Evolutionary conservation across 208 protist genomes (phyloP).

Genomic region (Crithidia acanthocephali): DNA sequence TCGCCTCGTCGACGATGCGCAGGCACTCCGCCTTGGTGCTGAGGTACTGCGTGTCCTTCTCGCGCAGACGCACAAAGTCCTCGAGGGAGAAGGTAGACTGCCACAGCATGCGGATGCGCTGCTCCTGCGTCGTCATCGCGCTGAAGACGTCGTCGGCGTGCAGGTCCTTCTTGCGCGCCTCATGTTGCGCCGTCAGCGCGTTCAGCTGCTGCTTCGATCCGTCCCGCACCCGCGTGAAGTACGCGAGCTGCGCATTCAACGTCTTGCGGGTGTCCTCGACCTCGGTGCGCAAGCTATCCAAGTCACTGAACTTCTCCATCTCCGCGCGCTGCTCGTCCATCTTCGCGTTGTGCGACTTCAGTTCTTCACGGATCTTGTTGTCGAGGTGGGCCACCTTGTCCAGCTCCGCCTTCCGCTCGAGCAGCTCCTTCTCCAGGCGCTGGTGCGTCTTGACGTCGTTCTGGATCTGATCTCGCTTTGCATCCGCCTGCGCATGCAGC

Average conservation of each 20-base stretch:
- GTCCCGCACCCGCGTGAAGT: constrained; percentile 73
- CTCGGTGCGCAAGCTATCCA: constrained; percentile 66
- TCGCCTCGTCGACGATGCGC: constrained; percentile 85
- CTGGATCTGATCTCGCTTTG: constrained; percentile 76
- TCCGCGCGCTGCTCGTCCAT: constrained; percentile 84
- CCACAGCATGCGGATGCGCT: constrained; percentile 85
- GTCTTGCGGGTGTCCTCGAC: constrained; percentile 67
- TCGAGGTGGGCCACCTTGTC: constrained; percentile 90
- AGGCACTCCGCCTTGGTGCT: constrained; percentile 84
- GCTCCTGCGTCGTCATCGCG: constrained; percentile 74
- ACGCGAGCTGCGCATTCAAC: constrained; percentile 55
- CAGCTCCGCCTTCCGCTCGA: constrained; percentile 88
- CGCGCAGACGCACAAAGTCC: constrained; percentile 90
- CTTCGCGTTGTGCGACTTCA: constrained; percentile 71
- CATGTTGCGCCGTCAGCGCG: constrained; percentile 55
- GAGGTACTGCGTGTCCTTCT: constrained; percentile 90
- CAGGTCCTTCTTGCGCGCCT: constrained; percentile 55
- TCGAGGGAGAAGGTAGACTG: constrained; percentile 88
- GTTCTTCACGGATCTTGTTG: constrained; percentile 89
- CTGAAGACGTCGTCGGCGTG: constrained; percentile 59
- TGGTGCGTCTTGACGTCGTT: constrained; percentile 86
- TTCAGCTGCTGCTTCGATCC: constrained; percentile 77
- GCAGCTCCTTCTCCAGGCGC: constrained; percentile 87
- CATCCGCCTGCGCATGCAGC: constrained; percentile 83
- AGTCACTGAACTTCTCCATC: constrained; percentile 81